Evolutionary conservation across 1,139 yeast species (phyloP), one percentile per base, ranked within the genome.

Genomic region (Suhomyces kunorum): DNA sequence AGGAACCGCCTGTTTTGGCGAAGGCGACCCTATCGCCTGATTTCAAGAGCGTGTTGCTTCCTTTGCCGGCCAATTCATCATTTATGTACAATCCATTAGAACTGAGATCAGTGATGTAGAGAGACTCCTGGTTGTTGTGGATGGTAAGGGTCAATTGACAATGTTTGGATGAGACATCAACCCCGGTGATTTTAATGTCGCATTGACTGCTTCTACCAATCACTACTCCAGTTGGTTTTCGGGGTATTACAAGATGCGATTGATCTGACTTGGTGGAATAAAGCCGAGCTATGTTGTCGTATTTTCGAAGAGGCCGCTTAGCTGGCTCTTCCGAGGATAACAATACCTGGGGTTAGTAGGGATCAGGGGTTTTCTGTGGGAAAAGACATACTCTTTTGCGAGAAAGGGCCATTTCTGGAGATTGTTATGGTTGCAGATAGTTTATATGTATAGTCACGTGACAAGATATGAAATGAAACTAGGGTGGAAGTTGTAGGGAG

Each of bases 41-140:
- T 44, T 77, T 72, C 19, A 83, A 55, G 7, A 66, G 63, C 26
- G 69, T 71, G 16, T 75, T 70, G 16, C 46, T 36, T 11, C 71
- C 72, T 33, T 68, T 74, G 0, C 81, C 81, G 3, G 83, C 53
- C 32, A 68, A 56, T 28, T 72, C 75, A 12, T 79, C 86, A 52
- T 84, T 85, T 12, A 84, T 66, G 49, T 66, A 81, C 0, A 87
- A 76, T 1, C 92, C 92, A 54, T 84, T 84, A 5, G 86, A 67
- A 48, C 88, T 81, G 33, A 68, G 51, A 56, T 84, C 90, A 3
- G 76, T 68, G 14, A 83, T 53, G 45, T 74, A 74, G 27, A 81
- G 58, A 32, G 76, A 61, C 35, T 72, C 76, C 13, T 58, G 58
- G 16, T 63, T 64, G 16, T 66, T 63, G 22, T 65, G 66, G 18